A percentile compares a stretch with the other conserved stretches of the same genome.
phyloP scores from a whole-genome alignment of 331 rosid species.

The Spiraea crenata region DNA sequence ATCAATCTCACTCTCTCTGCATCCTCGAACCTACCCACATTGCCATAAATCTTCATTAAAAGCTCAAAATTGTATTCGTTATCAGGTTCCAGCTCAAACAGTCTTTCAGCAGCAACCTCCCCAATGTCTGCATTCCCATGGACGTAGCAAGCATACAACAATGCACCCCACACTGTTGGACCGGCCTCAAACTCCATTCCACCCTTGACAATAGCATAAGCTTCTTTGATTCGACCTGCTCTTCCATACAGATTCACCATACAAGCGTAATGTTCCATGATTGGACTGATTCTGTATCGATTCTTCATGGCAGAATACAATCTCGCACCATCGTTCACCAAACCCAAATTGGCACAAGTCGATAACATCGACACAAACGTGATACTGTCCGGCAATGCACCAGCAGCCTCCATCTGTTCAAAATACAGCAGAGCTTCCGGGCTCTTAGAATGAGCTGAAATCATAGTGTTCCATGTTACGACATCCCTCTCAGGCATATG shows the following conservation, averaged over 20 bases:
- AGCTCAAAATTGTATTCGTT: constrained; percentile 81
- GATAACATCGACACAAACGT: constrained; percentile 77
- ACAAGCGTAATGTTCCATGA: constrained; percentile 81
- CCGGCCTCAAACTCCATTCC: constrained; percentile 59
- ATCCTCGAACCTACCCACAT: constrained; percentile 59
- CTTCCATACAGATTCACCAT: constrained; percentile 89
- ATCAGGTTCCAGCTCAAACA: constrained; percentile 83
- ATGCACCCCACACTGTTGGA: constrained; percentile 87
- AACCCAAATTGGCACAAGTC: constrained; percentile 64
- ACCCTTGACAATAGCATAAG: constrained; percentile 46
- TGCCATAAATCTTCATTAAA: constrained; percentile 60
- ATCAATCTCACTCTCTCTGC: constrained; percentile 57
- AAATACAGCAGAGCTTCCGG: constrained; percentile 55
- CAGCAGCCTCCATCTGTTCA: constrained; percentile 54
- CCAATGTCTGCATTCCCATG: constrained; percentile 59
- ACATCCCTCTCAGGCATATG: constrained; percentile 74
- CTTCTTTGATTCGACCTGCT: constrained; percentile 67
- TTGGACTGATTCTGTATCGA: constrained; percentile 65
- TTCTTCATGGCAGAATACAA: constrained; percentile 55
- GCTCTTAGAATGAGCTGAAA: constrained; percentile 64
- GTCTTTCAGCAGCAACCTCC: constrained; percentile 70
- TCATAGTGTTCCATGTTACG: constrained; percentile 81
- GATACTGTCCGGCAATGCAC: constrained; percentile 53
- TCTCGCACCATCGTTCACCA: constrained; percentile 66
- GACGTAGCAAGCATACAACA: constrained; percentile 67